Evolutionary conservation across 2,329 filamentous ascomycete species (phyloP), one percentile per base, ranked within the genome.

Genomic region (Mycogone perniciosa): DNA sequence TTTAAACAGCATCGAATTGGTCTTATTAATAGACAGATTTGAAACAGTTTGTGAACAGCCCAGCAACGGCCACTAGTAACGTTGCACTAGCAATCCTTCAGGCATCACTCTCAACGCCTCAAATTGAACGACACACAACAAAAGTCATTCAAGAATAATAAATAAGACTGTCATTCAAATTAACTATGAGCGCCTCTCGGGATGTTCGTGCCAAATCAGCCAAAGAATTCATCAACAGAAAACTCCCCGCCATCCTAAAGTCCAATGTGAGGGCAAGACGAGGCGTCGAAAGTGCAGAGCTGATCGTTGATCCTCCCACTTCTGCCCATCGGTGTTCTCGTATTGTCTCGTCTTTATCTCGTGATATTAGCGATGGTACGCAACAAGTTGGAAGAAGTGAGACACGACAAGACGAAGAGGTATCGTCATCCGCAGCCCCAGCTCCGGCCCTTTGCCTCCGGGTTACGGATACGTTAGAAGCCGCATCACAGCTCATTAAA

Each of bases 201-300:
- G 63, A 64, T 34, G 66, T 69, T 2, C 74, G 77, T 34, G 74
- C 84, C 10, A 82, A 82, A 57, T 70, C 72, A 51, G 80, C 79
- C 31, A 77, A 75, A 48, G 70, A 76, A 7, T 82, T 81, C 3
- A 64, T 84, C 53, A 82, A 83, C 63, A 77, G 77, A 58, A 69
- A 73, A n/a, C 76, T 85, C 8, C 82, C 82, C 2, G 67, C 76
- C 0, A 65, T 84, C 7, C 65, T 84, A 2, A 64, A 71, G 0
- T 71, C 75, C 2, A 76, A 79, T 56, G 67, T 77, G 10, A 73
- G 79, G 45, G 81, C 81, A 1, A 73, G 73, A n/a, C 69, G 69
- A 41, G 81, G 81, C 1, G 67, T 77, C 31, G 74, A 81, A 1
- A 63, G 68, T 1, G 74, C 76, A 1, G 74, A 81, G 56, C 65